Evolutionary conservation across 768 basidiomycete genomes (phyloP), one percentile per base, ranked within the genome.

Genomic region (Tylopilus plumbeoviolaceoides): DNA sequence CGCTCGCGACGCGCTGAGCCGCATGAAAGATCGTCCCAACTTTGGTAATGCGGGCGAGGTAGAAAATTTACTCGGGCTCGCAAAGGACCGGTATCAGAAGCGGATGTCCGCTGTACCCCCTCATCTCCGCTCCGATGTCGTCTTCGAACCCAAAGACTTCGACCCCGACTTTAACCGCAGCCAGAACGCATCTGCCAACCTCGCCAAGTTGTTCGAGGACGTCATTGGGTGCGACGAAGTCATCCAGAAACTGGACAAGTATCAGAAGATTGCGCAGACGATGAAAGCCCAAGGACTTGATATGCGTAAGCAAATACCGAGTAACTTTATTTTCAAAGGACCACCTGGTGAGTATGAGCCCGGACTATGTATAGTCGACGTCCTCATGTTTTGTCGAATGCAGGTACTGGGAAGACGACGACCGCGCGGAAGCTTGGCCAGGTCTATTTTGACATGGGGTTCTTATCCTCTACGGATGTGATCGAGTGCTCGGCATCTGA

Each of bases 401-500:
- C 42, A 84, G 83, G 83, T 4, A 84, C 83, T 0, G 83, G 83
- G 15, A 84, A 84, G 51, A 84, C 83, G 2, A 84, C 82, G 0
- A 75, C 76, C 0, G 83, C 82, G 1, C 72, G 83, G 3, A 84
- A 84, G 58, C 74, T 84, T 54, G 83, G 83, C 0, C 73, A 83
- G 51, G 78, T 84, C 15, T 84, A 78, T 58, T 84, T 75, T 48
- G 79, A 84, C 55, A 83, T 84, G 81, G 82, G 83, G 0, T 73
- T 83, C 54, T 63, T 83, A 8, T 67, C 74, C 27, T 73, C 72
- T 2, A 23, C 59, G 2, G 75, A 83, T n/a, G 83, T 88, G 39
- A 62, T 78, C 8, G 86, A 88, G 63, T 83, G 84, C 62, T 86
- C 85, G 0, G 84, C 83, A 0, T 76, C 84, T 2, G 87, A 88